Base-by-base conservation (phyloP, 2,329 filamentous ascomycete species). In the Sarocladium oryzae region DNA sequence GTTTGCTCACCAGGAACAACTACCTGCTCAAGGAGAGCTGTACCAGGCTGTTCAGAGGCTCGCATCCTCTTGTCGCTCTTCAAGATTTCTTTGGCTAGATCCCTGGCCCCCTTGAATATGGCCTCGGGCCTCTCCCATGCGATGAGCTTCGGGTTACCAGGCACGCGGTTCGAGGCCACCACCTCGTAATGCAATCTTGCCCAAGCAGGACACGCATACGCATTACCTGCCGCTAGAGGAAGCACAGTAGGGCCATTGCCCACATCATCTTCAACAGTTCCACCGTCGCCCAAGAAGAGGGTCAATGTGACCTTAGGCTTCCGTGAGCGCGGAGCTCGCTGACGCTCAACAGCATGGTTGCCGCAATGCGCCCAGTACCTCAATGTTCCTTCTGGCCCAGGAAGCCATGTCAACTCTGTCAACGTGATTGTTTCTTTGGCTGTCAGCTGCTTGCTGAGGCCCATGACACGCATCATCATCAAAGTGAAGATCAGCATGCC, bases 381-480 rank as follows among this genome's bases (percentile, higher is more conserved):
- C 57, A 85, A 64, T 2, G 74, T 75, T 2, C 75, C 75, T 58
- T 86, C 83, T 0, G 82, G 82, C 0, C 83, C 84, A 0, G 84
- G 82, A 1, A 87, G 64, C 84, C 84, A 87, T 20, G 81, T 77
- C 24, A 86, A 66, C 61, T 80, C 76, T 1, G 80, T 76, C 58
- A 84, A 69, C 16, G 79, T 80, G 53, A 87, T 70, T 21, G 86
- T 69, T 51, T 85, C 79, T 13, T 70, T 67, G 3, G 70, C 66
- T 2, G 70, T 69, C 49, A 80, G 69, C 15, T 68, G 65, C 51
- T 69, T 63, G 52, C 66, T 61, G 0, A 71, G 68, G 2, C 66
- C 69, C 3, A 71, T 60, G 1, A 68, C 63, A 15, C 70, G 68
- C 49, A 82, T 62, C 2, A 69, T 65, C 58, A 72, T 73, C 53